Evolutionary conservation across 2,329 filamentous ascomycete genomes (phyloP).

Genomic region (Mycosphaerella arachidis): DNA sequence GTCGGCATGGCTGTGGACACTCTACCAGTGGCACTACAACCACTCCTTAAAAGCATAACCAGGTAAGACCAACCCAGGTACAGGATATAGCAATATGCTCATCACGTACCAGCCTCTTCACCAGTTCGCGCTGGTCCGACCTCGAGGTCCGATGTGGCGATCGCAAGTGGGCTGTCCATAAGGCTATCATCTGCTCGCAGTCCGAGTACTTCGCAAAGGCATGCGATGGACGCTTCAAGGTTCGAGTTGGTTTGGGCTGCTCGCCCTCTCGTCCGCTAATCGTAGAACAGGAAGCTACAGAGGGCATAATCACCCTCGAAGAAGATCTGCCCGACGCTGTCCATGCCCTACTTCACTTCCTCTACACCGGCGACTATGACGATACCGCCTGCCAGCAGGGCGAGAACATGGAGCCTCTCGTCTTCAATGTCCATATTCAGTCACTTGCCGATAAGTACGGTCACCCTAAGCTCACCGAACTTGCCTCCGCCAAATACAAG

Average conservation of each 20-base stretch:
- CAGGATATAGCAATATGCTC: not conserved
- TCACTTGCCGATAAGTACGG: conserved; percentile 8
- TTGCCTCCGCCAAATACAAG: not conserved
- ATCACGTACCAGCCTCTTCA: not conserved
- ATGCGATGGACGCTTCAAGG: conserved; percentile 16
- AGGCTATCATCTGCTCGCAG: conserved; percentile 22
- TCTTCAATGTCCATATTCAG: conserved; percentile 2
- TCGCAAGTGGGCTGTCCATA: conserved; percentile 20
- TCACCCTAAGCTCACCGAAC: not conserved
- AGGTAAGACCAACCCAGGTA: not conserved
- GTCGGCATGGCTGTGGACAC: not conserved
- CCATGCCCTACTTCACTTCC: conserved; percentile 8
- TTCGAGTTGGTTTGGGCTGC: not conserved
- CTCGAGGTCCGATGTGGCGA: conserved; percentile 21
- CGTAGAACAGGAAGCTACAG: conserved; percentile 2
- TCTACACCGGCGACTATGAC: conserved; percentile 8
- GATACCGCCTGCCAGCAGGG: not conserved
- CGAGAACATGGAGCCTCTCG: not conserved
- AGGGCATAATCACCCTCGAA: not conserved
- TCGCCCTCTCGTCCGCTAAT: not conserved
- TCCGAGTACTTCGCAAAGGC: conserved; percentile 23
- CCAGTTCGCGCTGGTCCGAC: conserved; percentile 16
- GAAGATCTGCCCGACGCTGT: conserved; percentile 10
- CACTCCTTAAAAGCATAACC: not conserved
- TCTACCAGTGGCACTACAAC: not conserved